phyloP scores from a whole-genome alignment of 2,329 filamentous ascomycete genomes.

The Paramyrothecium roridum region DNA sequence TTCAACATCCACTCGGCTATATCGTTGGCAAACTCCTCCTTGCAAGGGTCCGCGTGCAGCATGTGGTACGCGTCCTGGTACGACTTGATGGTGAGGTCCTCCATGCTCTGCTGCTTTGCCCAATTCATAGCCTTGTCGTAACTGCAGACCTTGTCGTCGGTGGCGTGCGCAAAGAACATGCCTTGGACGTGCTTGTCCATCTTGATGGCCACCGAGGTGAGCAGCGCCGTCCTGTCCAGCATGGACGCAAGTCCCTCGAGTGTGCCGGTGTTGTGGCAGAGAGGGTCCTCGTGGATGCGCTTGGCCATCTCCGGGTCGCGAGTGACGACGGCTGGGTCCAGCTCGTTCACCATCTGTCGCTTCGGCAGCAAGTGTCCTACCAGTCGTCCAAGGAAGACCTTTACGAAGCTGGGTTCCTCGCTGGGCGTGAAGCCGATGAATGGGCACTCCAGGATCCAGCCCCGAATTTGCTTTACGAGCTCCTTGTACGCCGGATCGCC shows the following conservation, averaged over 20 bases:
- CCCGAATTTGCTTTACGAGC: conserved; percentile 59
- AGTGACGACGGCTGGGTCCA: conserved; percentile 62
- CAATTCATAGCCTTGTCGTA: conserved; percentile 63
- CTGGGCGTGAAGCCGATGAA: conserved; percentile 71
- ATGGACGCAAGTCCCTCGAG: conserved; percentile 76
- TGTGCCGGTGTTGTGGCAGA: conserved; percentile 82
- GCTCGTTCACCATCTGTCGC: conserved; percentile 61
- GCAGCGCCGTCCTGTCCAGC: conserved; percentile 66
- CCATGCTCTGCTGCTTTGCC: conserved; percentile 53
- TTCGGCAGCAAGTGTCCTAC: conserved; percentile 66
- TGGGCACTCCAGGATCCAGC: conserved; percentile 74
- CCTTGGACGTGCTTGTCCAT: conserved; percentile 54
- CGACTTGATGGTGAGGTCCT: conserved; percentile 67
- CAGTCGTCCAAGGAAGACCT: conserved; percentile 63
- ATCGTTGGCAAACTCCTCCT: conserved; percentile 54
- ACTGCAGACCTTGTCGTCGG: conserved; percentile 66
- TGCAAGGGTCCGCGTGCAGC: conserved; percentile 58
- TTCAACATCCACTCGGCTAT: conserved; percentile 65
- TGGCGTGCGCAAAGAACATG: conserved; percentile 74
- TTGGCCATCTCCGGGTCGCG: conserved; percentile 64
- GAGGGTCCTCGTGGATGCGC: conserved; percentile 59
- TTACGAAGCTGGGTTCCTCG: conserved; percentile 60
- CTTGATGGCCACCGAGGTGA: conserved; percentile 54
- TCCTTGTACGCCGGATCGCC: conserved; percentile 48
- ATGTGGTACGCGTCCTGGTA: conserved; percentile 82